Percentiles rank a stretch among this genome's conserved stretches.
Evolutionary conservation across 306 rosid genomes (phyloP).

Genomic region (Cucumis melo): DNA sequence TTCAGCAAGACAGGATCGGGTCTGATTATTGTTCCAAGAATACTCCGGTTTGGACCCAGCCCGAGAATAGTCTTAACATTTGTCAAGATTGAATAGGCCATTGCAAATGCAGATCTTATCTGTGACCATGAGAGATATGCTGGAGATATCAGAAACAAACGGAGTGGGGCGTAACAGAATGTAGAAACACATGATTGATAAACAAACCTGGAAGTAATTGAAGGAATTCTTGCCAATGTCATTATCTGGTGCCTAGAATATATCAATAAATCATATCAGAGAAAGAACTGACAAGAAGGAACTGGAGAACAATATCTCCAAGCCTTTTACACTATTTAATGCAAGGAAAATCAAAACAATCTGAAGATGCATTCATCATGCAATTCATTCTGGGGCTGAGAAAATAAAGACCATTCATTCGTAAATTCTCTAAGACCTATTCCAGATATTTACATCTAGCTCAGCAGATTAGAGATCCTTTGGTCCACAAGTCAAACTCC

Average conservation of each 20-base stretch:
- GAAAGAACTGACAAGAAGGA: background rate
- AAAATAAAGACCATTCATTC: background rate
- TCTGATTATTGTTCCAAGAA: constrained; percentile 91
- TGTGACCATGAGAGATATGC: constrained; percentile 12
- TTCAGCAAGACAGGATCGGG: constrained; percentile 57
- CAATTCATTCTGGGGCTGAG: background rate
- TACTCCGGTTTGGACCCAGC: constrained; percentile 66
- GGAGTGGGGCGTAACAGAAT: background rate
- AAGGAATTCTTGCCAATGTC: constrained; percentile 91
- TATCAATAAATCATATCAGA: constrained; percentile 7
- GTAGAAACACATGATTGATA: background rate
- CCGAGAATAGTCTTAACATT: constrained; percentile 47
- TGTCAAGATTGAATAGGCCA: constrained; percentile 68
- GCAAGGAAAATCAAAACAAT: background rate
- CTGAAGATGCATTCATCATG: background rate
- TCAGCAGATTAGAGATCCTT: background rate
- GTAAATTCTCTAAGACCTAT: background rate
- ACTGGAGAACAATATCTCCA: background rate
- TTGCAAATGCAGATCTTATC: constrained; percentile 84
- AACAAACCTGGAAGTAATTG: constrained; percentile 84
- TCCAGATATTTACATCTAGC: background rate
- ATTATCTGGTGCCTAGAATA: constrained; percentile 64
- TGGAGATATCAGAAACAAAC: background rate
- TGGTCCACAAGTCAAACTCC: background rate
- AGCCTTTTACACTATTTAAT: background rate